Evolutionary conservation across 768 basidiomycete species (phyloP).

Genomic region (Hortiboletus flavorubellus): DNA sequence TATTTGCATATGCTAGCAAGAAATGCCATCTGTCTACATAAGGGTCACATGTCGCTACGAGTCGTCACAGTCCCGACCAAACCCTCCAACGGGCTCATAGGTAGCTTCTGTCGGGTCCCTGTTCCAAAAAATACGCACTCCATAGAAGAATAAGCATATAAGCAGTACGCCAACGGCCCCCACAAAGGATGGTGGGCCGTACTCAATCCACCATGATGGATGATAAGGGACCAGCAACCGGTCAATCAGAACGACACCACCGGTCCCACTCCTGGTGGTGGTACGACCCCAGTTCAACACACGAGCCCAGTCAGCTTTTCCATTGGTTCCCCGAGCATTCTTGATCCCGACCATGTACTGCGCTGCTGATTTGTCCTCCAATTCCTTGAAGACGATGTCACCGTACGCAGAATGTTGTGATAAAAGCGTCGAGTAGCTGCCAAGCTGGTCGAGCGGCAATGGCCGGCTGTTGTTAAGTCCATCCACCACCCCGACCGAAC

Average conservation of each 20-base stretch:
- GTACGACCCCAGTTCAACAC: conserved; percentile 75
- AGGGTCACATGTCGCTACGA: conserved; percentile 10
- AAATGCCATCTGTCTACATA: conserved; percentile 19
- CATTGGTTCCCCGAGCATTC: conserved; percentile 65
- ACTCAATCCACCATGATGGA: conserved; percentile 81
- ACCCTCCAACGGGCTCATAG: conserved; percentile 88
- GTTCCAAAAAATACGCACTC: conserved; percentile 67
- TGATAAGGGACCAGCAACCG: conserved; percentile 78
- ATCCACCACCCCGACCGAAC: conserved; percentile 27
- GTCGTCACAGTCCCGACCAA: conserved; percentile 51
- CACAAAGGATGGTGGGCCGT: conserved; percentile 65
- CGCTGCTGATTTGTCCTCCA: conserved; percentile 38
- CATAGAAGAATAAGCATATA: conserved; percentile 71
- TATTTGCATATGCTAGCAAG: conserved; percentile 9
- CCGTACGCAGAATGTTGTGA: conserved; percentile 68
- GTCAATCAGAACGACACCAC: conserved; percentile 90
- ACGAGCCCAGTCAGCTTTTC: conserved; percentile 57
- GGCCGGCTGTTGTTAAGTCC: conserved; percentile 68
- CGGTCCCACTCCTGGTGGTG: conserved; percentile 66
- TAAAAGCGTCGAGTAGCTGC: conserved; percentile 75
- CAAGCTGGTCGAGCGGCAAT: conserved; percentile 63
- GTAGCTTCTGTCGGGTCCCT: conserved; percentile 78
- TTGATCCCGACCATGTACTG: conserved; percentile 68
- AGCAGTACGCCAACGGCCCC: conserved; percentile 54
- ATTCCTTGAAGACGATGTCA: conserved; percentile 72